phyloP scores from a whole-genome alignment of 140 eudicot genomes.

The Stevia rebaudiana region DNA sequence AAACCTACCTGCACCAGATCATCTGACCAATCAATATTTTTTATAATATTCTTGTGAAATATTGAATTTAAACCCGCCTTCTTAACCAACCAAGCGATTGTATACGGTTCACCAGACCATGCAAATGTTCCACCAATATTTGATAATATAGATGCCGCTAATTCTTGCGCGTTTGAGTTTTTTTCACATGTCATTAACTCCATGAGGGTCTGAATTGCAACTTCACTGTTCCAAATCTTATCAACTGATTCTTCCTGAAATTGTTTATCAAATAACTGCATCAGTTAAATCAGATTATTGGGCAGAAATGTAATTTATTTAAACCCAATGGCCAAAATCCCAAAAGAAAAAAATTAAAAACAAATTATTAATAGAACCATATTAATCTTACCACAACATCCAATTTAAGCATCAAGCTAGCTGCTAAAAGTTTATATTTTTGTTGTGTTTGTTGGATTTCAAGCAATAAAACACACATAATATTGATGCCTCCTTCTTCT shows the following conservation, averaged over 20 bases:
- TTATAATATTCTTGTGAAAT: conserved; percentile 58
- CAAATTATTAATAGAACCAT: too few relatives aligned
- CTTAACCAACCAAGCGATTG: conserved; percentile 64
- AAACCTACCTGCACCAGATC: conserved; percentile 46
- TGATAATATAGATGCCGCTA: conserved; percentile 59
- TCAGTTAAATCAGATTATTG: neutral
- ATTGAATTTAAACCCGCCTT: conserved; percentile 62
- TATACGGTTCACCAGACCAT: conserved; percentile 72
- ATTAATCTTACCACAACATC: conserved; percentile 53
- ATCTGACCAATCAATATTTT: conserved; percentile 55
- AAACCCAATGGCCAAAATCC: neutral
- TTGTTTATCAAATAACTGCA: conserved; percentile 2
- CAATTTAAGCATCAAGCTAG: conserved; percentile 66
- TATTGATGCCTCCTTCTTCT: conserved; percentile 46
- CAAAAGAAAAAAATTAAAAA: neutral
- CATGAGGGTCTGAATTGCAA: conserved; percentile 54
- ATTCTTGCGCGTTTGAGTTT: conserved; percentile 39
- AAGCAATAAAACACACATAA: conserved; percentile 50
- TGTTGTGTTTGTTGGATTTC: conserved; percentile 51
- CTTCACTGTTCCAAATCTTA: conserved; percentile 40
- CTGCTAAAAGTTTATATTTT: conserved; percentile 61
- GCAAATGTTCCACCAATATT: conserved; percentile 72
- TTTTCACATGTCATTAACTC: conserved; percentile 48
- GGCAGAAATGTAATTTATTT: neutral
- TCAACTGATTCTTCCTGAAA: conserved; percentile 55